Percentiles rank a stretch among this genome's conserved stretches.
Evolutionary conservation across 106 monocot species (phyloP).

Genomic region (Phalaenopsis aphrodite): DNA sequence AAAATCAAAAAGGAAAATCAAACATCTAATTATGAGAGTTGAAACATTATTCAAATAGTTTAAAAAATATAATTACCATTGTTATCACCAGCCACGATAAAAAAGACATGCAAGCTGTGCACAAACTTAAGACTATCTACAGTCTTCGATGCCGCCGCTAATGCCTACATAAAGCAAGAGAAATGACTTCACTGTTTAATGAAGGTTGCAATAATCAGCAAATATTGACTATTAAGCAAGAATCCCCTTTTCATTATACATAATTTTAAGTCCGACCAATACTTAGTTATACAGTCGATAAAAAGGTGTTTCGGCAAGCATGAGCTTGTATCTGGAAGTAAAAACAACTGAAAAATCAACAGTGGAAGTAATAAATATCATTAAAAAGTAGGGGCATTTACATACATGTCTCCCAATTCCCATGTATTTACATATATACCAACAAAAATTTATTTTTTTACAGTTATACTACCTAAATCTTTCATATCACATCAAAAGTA

Average conservation of each 20-base stretch:
- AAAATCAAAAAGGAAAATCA: neutral
- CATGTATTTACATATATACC: too few relatives aligned
- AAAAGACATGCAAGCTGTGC: slow-evolving; percentile 85
- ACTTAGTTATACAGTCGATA: neutral
- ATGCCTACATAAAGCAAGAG: slow-evolving; percentile 42
- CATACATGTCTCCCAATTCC: too few relatives aligned
- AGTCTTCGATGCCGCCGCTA: slow-evolving; percentile 91
- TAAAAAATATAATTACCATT: slow-evolving; percentile 33
- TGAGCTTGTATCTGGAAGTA: neutral
- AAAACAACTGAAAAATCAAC: neutral
- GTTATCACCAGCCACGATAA: slow-evolving; percentile 72
- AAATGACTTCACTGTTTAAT: neutral
- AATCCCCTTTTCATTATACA: neutral
- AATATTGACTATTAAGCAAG: neutral
- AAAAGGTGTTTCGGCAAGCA: neutral
- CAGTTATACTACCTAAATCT: too few relatives aligned
- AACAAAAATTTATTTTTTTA: too few relatives aligned
- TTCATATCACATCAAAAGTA: too few relatives aligned
- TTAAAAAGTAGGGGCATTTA: too few relatives aligned
- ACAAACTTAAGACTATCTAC: slow-evolving; percentile 82
- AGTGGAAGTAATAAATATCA: neutral
- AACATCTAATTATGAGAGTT: neutral
- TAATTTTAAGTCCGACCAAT: neutral
- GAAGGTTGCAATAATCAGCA: neutral
- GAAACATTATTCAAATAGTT: neutral